Percentiles rank a stretch among this genome's conserved stretches.
phyloP scores from a whole-genome alignment of 129 eudicot genomes.

The Pittosporum tobira region DNA sequence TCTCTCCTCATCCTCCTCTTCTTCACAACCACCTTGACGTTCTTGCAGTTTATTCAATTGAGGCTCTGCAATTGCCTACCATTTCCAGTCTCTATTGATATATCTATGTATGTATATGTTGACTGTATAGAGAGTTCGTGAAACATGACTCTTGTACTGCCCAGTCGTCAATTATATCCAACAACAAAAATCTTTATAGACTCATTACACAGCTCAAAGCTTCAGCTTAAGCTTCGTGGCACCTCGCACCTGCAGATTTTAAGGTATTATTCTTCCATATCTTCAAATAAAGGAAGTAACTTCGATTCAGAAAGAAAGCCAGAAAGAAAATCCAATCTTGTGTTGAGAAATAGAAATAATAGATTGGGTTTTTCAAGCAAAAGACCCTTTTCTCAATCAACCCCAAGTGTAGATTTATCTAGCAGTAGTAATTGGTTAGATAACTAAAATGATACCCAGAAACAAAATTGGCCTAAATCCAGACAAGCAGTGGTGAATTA shows the following conservation, averaged over 20 bases:
- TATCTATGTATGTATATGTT: too few species aligned
- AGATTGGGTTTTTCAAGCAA: conserved; percentile 11
- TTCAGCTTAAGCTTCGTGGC: conserved; percentile 46
- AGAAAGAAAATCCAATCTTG: conserved; percentile 27
- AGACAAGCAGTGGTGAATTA: conserved; percentile 36
- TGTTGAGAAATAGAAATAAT: conserved; percentile 25
- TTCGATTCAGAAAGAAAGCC: conserved; percentile 25
- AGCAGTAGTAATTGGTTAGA: conserved; percentile 57
- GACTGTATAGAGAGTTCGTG: too few species aligned
- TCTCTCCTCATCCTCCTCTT: too few species aligned
- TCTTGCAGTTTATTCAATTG: conserved; percentile 1
- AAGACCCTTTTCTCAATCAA: conserved; percentile 20
- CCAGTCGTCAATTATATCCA: too few species aligned
- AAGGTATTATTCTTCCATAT: conserved; percentile 47
- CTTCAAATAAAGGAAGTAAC: conserved; percentile 29
- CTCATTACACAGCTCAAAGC: conserved; percentile 53
- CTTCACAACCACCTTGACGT: neutral
- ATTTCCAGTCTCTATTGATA: neutral
- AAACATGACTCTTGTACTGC: too few species aligned
- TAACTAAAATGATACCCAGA: conserved; percentile 55
- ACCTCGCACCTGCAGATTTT: conserved; percentile 28
- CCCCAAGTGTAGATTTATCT: conserved; percentile 16
- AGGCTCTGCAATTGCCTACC: neutral
- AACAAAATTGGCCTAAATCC: conserved; percentile 32
- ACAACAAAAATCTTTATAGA: conserved; percentile 24